phyloP scores from a whole-genome alignment of 2,329 filamentous ascomycete species.

The Sporothrix globosa region DNA sequence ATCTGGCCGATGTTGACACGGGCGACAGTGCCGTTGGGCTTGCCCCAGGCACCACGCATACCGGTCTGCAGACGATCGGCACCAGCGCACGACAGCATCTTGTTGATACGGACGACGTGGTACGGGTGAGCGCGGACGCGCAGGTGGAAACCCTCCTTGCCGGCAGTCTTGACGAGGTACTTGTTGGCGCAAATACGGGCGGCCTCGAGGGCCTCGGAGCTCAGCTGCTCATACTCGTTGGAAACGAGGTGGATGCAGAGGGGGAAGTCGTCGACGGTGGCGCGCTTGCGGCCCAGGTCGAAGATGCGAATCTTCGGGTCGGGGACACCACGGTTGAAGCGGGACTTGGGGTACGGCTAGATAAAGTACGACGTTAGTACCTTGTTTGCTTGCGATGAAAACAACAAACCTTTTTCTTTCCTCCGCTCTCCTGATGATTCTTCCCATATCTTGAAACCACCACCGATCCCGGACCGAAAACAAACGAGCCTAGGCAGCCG shows the following conservation, averaged over 20 bases:
- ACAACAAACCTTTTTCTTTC: background rate
- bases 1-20: slow-evolving; percentile 99
- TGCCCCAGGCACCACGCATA: slow-evolving; percentile 99
- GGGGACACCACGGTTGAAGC: slow-evolving; percentile 99
- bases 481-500: background rate
- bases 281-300: slow-evolving; percentile 97
- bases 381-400: background rate
- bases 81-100: slow-evolving; percentile 99
- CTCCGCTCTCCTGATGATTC: background rate
- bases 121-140: slow-evolving; percentile 91
- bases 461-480: background rate
- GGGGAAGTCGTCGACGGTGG: slow-evolving; percentile 98
- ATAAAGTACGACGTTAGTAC: slow-evolving; percentile 24
- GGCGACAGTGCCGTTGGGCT: slow-evolving; percentile 97
- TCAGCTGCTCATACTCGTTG: slow-evolving; percentile 99
- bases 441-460: background rate
- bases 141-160: slow-evolving; percentile 75
- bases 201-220: slow-evolving; percentile 98
- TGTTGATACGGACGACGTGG: slow-evolving; percentile 99
- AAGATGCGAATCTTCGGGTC: slow-evolving; percentile 92
- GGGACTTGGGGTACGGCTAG: slow-evolving; percentile 97
- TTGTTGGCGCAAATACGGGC: slow-evolving; percentile 99
- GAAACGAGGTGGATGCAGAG: slow-evolving; percentile 98
- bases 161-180: slow-evolving; percentile 72
- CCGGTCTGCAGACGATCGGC: slow-evolving; percentile 99